Percentiles rank a stretch among this genome's conserved stretches.
phyloP scores from a whole-genome alignment of 1,284 basidiomycete genomes.

The Naganishia albida region DNA sequence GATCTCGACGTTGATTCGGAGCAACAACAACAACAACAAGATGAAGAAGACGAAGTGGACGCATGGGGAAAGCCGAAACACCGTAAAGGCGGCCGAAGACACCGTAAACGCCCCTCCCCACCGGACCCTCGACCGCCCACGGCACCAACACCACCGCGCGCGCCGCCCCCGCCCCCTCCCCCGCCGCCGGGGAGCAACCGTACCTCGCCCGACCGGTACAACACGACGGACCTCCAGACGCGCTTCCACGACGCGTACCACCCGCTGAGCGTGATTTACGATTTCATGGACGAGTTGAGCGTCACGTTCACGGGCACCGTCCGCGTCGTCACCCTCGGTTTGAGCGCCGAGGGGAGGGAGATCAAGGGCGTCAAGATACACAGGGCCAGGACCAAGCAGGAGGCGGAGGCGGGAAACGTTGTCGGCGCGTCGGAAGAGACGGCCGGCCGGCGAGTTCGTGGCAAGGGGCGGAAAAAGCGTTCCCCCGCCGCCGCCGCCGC shows the following conservation, averaged over 20 bases:
- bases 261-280: constrained; percentile 43
- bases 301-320: constrained; percentile 43
- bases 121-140: constrained; percentile 2
- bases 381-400: constrained; percentile 33
- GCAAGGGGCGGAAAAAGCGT: constrained; percentile 7
- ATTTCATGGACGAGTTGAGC: constrained; percentile 46
- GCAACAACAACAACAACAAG: too few species aligned
- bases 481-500: constrained; percentile 7
- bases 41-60: constrained; percentile 10
- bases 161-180: constrained; percentile 5
- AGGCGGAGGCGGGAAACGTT: constrained; percentile 31
- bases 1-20: not conserved
- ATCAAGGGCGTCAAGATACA: constrained; percentile 45
- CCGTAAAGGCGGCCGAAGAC: not conserved
- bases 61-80: constrained; percentile 16
- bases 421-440: constrained; percentile 27
- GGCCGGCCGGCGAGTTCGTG: constrained; percentile 19
- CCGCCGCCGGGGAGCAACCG: constrained; percentile 14
- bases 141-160: not conserved
- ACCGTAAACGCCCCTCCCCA: not conserved
- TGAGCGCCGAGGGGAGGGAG: constrained; percentile 43
- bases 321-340: constrained; percentile 41
- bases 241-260: constrained; percentile 52
- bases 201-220: constrained; percentile 28
- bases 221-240: constrained; percentile 37